phyloP scores from a whole-genome alignment of 441 rosid genomes.

The Populus trichocarpa region DNA sequence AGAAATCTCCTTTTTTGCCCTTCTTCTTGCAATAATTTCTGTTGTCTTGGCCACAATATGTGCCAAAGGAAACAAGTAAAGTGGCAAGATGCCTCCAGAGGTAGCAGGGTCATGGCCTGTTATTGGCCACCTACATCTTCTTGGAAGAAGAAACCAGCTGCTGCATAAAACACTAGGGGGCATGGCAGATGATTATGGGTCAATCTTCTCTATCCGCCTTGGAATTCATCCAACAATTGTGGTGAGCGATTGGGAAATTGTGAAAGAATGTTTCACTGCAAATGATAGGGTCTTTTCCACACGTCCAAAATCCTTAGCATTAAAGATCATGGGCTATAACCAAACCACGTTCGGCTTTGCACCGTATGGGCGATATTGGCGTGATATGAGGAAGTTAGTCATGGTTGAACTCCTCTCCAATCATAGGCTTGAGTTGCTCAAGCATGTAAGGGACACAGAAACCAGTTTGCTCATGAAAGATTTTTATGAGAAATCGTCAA shows the following conservation, averaged over 20 bases:
- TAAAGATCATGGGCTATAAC: slow-evolving; percentile 33
- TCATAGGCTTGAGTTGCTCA: slow-evolving; percentile 33
- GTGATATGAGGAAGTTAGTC: slow-evolving; percentile 35
- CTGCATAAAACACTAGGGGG: slow-evolving; percentile 26
- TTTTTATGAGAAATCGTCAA: slow-evolving; percentile 17
- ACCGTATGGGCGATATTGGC: slow-evolving; percentile 46
- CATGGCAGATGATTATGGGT: slow-evolving; percentile 42
- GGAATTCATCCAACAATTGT: slow-evolving; percentile 31
- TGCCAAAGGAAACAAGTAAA: slow-evolving; percentile 9
- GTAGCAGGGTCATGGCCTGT: slow-evolving; percentile 41
- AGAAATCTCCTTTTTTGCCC: slow-evolving; percentile 1
- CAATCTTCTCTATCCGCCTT: slow-evolving; percentile 30
- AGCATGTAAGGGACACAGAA: slow-evolving; percentile 31
- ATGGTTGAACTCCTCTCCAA: slow-evolving; percentile 35
- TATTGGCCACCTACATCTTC: slow-evolving; percentile 39
- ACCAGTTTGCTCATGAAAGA: slow-evolving; percentile 16
- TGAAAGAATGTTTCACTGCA: slow-evolving; percentile 41
- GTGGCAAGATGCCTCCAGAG: slow-evolving; percentile 28
- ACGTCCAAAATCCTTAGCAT: slow-evolving; percentile 32
- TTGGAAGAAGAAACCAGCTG: slow-evolving; percentile 22
- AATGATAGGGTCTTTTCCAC: slow-evolving; percentile 34
- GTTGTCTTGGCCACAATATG: not conserved
- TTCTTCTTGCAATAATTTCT: slow-evolving; percentile 16
- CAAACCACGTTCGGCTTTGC: slow-evolving; percentile 33
- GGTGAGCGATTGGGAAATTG: slow-evolving; percentile 36